Evolutionary conservation across 2,329 filamentous ascomycete species (phyloP).

Genomic region (Cladosporium sp.): DNA sequence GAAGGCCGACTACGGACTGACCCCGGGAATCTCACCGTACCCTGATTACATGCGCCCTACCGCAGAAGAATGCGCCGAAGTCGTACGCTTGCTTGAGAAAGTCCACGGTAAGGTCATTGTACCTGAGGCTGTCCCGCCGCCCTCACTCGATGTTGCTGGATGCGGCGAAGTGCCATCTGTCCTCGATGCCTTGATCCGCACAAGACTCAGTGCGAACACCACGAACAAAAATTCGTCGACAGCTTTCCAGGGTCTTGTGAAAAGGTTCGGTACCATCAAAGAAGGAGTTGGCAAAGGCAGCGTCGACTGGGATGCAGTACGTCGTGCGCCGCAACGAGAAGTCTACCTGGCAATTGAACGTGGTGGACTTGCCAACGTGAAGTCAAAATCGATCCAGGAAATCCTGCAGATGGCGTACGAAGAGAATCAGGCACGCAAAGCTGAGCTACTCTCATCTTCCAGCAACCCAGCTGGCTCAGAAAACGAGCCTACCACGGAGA

Average conservation of each 20-base stretch:
- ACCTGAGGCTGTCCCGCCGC: constrained; percentile 64
- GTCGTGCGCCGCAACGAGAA: constrained; percentile 53
- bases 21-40: constrained; percentile 57
- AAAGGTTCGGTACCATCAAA: constrained; percentile 59
- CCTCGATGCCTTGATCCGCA: constrained; percentile 60
- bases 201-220: constrained; percentile 59
- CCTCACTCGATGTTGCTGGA: constrained; percentile 67
- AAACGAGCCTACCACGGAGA: constrained; percentile 48
- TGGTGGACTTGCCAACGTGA: constrained; percentile 67
- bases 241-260: constrained; percentile 62
- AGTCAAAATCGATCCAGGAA: constrained; percentile 67
- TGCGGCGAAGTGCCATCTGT: constrained; percentile 64
- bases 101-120: constrained; percentile 62
- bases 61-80: constrained; percentile 63
- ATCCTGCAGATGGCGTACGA: constrained; percentile 69
- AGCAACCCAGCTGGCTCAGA: constrained; percentile 35
- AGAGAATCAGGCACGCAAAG: constrained; percentile 58
- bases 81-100: constrained; percentile 60
- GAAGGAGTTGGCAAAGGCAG: constrained; percentile 65
- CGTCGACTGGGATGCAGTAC: constrained; percentile 71
- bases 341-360: constrained; percentile 66
- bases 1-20: constrained; percentile 43
- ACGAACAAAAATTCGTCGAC: constrained; percentile 58
- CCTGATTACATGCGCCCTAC: constrained; percentile 64
- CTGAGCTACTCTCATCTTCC: constrained; percentile 43